Percentiles rank a stretch among this genome's conserved stretches.
These are phyloP conservation scores for Groenewaldozyma tartarivorans DNA, from an alignment of 805 yeast genomes.

Conservation along the genomic window DNA sequence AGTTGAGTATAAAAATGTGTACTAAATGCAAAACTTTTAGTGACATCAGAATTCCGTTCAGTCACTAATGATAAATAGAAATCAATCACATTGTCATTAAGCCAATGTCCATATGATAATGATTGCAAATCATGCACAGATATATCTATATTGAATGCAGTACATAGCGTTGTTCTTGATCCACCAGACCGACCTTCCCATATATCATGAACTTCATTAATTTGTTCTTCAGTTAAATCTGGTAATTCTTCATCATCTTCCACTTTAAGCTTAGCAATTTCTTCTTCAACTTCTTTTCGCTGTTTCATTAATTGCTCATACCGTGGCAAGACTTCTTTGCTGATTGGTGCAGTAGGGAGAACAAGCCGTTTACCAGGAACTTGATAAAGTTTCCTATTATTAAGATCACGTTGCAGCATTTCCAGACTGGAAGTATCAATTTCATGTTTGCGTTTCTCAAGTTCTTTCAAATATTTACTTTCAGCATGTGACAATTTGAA, in stretches of 20 bases:
- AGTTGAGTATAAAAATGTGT: slow-evolving; percentile 81
- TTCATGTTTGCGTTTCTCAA: neutral
- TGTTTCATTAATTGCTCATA: neutral
- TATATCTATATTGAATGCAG: slow-evolving; percentile 42
- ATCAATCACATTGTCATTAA: slow-evolving; percentile 87
- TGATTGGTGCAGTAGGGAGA: neutral
- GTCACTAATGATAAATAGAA: slow-evolving; percentile 55
- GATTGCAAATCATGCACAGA: slow-evolving; percentile 60
- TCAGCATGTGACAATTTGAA: neutral
- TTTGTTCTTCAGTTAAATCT: neutral
- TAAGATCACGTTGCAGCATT: too few species aligned
- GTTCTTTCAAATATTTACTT: neutral
- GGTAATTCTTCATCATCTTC: neutral
- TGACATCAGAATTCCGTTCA: slow-evolving; percentile 29
- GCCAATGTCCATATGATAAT: slow-evolving; percentile 64
- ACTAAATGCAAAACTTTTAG: slow-evolving; percentile 58
- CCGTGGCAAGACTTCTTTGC: neutral
- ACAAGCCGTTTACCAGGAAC: neutral
- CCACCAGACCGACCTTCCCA: neutral
- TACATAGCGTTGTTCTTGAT: neutral
- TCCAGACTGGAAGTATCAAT: neutral
- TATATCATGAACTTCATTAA: neutral
- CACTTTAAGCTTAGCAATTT: neutral
- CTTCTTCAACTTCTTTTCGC: neutral
- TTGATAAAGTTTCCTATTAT: neutral